Percentiles rank a stretch among this genome's conserved stretches.
Evolutionary conservation across 108 stramenopile species (phyloP).

Genomic region (Seminavis robusta): DNA sequence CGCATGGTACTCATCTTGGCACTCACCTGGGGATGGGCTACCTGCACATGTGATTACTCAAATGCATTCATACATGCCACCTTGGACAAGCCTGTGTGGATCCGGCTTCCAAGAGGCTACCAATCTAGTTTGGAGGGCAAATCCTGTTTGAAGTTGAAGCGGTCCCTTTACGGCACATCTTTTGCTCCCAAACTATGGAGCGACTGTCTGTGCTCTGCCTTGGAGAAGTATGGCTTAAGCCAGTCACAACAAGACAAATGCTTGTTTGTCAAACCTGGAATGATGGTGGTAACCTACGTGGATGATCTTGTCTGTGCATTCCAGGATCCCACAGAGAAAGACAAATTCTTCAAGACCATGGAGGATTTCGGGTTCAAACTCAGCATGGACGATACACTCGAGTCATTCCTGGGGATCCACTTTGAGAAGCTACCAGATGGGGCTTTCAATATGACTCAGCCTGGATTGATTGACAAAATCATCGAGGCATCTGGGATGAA

Average conservation of each 20-base stretch:
- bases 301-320: too few relatives aligned
- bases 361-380: too few relatives aligned
- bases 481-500: slow-evolving; percentile 3
- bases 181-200: slow-evolving; percentile 28
- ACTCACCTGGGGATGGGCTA: slow-evolving; percentile 2
- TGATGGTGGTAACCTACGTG: slow-evolving; percentile 40
- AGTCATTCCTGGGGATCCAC: slow-evolving; percentile 17
- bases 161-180: slow-evolving; percentile 6
- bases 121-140: neutral
- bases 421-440: too few relatives aligned
- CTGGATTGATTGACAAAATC: slow-evolving; percentile 17
- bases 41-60: slow-evolving; percentile 8
- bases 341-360: too few relatives aligned
- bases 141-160: slow-evolving; percentile 1
- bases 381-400: slow-evolving; percentile 8
- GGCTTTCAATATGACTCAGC: slow-evolving; percentile 6
- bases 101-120: slow-evolving; percentile 24
- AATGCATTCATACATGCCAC: slow-evolving; percentile 28
- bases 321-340: too few relatives aligned
- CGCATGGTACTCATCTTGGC: slow-evolving; percentile 18
- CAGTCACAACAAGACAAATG: slow-evolving; percentile 35
- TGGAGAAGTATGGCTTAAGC: slow-evolving; percentile 10
- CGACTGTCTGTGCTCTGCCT: slow-evolving; percentile 1
- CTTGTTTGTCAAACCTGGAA: slow-evolving; percentile 18
- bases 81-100: slow-evolving; percentile 10